Conservation (phyloP, 2,329 filamentous ascomycete genomes). For the Diaporthe sp. region DNA sequence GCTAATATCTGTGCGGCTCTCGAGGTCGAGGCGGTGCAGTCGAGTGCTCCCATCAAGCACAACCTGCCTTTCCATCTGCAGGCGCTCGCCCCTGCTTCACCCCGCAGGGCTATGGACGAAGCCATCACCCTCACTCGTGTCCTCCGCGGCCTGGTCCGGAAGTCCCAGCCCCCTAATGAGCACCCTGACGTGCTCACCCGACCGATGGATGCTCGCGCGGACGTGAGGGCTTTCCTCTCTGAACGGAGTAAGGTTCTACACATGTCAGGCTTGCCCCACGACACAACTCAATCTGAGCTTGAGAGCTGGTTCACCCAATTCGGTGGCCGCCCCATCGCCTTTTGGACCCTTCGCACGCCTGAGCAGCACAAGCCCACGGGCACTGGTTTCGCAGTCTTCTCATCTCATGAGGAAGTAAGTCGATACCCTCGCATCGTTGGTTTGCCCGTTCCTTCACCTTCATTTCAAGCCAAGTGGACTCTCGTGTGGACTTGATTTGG, state of each 20-base stretch:
- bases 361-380: slow-evolving; percentile 99
- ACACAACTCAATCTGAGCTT: slow-evolving; percentile 97
- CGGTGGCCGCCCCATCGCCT: slow-evolving; percentile 95
- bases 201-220: slow-evolving; percentile 95
- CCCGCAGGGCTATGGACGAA: slow-evolving; percentile 96
- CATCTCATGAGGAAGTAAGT: slow-evolving; percentile 96
- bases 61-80: slow-evolving; percentile 98
- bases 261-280: slow-evolving; percentile 96
- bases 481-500: slow-evolving; percentile 10
- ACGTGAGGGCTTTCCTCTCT: slow-evolving; percentile 94
- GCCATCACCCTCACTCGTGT: slow-evolving; percentile 94
- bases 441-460: slow-evolving; percentile 28
- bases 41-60: slow-evolving; percentile 97
- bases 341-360: slow-evolving; percentile 97
- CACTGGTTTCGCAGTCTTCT: slow-evolving; percentile 97
- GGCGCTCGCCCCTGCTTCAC: slow-evolving; percentile 93
- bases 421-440: slow-evolving; percentile 30
- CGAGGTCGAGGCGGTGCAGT: slow-evolving; percentile 97
- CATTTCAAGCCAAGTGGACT: slow-evolving; percentile 18
- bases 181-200: slow-evolving; percentile 94
- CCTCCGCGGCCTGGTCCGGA: slow-evolving; percentile 90
- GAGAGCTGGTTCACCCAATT: slow-evolving; percentile 99
- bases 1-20: slow-evolving; percentile 98
- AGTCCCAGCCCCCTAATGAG: slow-evolving; percentile 93
- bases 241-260: slow-evolving; percentile 98